These are phyloP conservation scores for Mucor irregularis DNA, from an alignment of 371 early-diverging fungal species.

Conservation along the genomic window DNA sequence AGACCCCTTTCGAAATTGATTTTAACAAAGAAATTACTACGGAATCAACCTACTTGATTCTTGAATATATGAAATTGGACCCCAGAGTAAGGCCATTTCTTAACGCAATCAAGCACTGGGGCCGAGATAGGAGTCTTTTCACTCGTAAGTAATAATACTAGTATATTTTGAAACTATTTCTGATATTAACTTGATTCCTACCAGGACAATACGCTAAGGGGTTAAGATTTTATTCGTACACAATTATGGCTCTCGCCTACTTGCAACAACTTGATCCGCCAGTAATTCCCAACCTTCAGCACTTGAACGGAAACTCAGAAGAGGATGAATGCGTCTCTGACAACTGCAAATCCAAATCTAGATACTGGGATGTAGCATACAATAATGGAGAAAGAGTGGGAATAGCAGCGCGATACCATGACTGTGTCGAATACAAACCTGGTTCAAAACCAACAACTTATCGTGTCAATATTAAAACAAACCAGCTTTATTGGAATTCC, in stretches of 20 bases:
- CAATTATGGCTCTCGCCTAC: constrained; percentile 7
- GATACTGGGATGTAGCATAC: constrained; percentile 3
- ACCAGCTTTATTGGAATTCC: constrained; percentile 12
- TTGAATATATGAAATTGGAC: too few relatives aligned
- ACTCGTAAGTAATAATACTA: too few relatives aligned
- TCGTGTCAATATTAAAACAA: too few relatives aligned
- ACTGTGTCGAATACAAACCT: background rate
- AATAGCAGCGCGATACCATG: constrained; percentile 8
- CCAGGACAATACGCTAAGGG: too few relatives aligned
- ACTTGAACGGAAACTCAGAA: background rate
- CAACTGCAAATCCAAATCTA: background rate
- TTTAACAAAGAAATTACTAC: too few relatives aligned
- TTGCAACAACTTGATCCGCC: constrained; percentile 9
- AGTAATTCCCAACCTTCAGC: constrained; percentile 17
- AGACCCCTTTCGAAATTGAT: too few relatives aligned
- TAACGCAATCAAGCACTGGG: too few relatives aligned
- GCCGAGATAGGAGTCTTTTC: too few relatives aligned
- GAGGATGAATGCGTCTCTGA: background rate
- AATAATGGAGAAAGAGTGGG: background rate
- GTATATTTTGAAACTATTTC: too few relatives aligned
- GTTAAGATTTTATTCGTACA: background rate
- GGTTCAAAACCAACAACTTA: background rate
- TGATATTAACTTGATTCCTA: too few relatives aligned
- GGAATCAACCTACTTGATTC: too few relatives aligned
- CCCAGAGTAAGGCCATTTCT: too few relatives aligned